Percentiles rank a stretch among this genome's conserved stretches.
Evolutionary conservation across 164 flowering plant genomes (phyloP).

Genomic region (Chimonanthus praecox): DNA sequence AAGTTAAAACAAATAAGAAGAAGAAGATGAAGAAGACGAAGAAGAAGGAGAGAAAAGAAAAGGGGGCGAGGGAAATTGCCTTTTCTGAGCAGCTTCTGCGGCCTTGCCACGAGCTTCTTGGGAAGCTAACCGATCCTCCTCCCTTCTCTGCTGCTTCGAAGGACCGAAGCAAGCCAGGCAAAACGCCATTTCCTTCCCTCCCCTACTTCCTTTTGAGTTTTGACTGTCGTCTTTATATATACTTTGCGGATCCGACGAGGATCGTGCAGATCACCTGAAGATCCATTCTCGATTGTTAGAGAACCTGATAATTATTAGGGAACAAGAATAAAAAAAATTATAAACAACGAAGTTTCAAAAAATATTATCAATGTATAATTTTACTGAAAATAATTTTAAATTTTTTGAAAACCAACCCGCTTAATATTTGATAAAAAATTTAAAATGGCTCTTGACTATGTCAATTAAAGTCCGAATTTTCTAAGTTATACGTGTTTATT

Average conservation of each 20-base stretch:
- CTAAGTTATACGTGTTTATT: no score
- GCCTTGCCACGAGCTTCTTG: constrained; percentile 75
- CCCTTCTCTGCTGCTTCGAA: constrained; percentile 36
- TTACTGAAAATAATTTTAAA: no score
- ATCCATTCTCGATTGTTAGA: neutral
- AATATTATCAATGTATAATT: no score
- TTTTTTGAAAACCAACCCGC: no score
- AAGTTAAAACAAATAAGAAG: neutral
- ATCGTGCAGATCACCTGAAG: neutral
- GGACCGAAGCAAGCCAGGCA: constrained; percentile 58
- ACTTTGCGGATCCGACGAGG: neutral
- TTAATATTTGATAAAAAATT: no score
- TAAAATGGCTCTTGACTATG: no score
- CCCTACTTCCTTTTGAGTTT: constrained; percentile 1
- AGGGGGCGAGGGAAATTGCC: constrained; percentile 29
- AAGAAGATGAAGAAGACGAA: neutral
- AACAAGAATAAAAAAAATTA: neutral
- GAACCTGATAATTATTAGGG: neutral
- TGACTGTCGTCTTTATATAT: neutral
- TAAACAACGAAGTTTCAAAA: no score
- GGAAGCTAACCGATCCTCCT: constrained; percentile 65
- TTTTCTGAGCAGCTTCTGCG: constrained; percentile 85
- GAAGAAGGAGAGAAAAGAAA: neutral
- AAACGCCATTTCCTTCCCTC: constrained; percentile 33
- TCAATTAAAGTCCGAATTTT: no score